A percentile compares a stretch with the other conserved stretches of the same genome.
Evolutionary conservation across 2,329 filamentous ascomycete species (phyloP).

Genomic region (Colletotrichum sp.): DNA sequence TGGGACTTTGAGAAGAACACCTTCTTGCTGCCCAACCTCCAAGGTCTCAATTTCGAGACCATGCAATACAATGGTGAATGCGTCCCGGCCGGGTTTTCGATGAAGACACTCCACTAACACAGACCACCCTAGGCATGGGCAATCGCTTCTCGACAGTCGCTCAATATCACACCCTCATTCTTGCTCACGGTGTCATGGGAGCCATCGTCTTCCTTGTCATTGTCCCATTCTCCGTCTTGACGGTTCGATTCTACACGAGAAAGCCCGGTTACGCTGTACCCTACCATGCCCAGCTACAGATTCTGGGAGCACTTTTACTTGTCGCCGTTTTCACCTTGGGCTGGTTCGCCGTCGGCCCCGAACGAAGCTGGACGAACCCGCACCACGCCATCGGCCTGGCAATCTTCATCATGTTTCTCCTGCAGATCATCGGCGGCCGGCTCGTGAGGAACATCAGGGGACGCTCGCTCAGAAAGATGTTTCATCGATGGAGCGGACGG

Average conservation of each 20-base stretch:
- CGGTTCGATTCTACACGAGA: constrained; percentile 72
- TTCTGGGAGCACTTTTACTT: constrained; percentile 70
- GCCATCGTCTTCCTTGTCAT: constrained; percentile 77
- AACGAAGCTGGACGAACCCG: constrained; percentile 76
- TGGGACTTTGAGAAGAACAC: constrained; percentile 81
- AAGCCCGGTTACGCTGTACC: constrained; percentile 67
- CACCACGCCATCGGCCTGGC: constrained; percentile 86
- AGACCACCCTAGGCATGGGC: constrained; percentile 70
- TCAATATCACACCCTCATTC: constrained; percentile 74
- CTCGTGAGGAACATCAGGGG: constrained; percentile 61
- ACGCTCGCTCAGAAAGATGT: constrained; percentile 59
- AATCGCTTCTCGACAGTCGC: constrained; percentile 75
- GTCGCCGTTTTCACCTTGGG: constrained; percentile 78
- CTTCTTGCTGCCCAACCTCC: constrained; percentile 79
- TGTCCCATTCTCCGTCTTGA: constrained; percentile 76
- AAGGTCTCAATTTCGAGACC: constrained; percentile 79
- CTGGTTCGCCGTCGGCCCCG: constrained; percentile 78
- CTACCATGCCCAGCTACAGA: constrained; percentile 77
- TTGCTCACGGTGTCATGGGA: constrained; percentile 75
- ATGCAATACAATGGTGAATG: constrained; percentile 82
- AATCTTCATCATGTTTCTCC: constrained; percentile 74
- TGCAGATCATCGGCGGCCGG: constrained; percentile 74
- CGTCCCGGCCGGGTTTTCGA: not conserved
- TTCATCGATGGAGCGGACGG: constrained; percentile 90
- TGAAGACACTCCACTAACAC: constrained; percentile 17